Percentiles rank a stretch among this genome's conserved stretches.
Conservation (phyloP, 805 yeast species). For the Myxozyma geophila region DNA sequence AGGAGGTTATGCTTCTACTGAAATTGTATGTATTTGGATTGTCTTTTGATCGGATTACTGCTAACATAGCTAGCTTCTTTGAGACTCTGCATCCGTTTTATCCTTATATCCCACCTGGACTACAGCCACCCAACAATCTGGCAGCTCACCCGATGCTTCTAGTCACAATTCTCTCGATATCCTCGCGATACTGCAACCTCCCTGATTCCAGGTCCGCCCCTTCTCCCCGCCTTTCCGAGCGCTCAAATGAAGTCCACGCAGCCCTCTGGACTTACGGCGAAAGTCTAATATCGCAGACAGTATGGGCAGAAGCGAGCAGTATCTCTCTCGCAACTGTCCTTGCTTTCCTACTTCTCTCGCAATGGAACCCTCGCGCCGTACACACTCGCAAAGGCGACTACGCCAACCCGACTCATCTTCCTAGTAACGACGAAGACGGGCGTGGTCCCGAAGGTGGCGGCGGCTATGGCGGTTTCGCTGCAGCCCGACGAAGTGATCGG, state of each 20-base stretch:
- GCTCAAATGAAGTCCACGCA: constrained; percentile 59
- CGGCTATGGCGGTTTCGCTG: constrained; percentile 73
- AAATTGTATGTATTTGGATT: constrained; percentile 27
- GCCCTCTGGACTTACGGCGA: constrained; percentile 85
- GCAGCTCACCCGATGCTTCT: constrained; percentile 80
- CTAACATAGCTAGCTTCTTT: constrained; percentile 58
- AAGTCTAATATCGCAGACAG: constrained; percentile 76
- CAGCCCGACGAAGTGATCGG: constrained; percentile 82
- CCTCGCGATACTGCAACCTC: constrained; percentile 74
- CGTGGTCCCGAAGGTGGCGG: constrained; percentile 47
- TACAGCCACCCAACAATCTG: constrained; percentile 67
- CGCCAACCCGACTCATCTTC: constrained; percentile 60
- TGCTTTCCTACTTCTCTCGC: constrained; percentile 83
- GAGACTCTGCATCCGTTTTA: constrained; percentile 84
- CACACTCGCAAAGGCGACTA: constrained; percentile 73
- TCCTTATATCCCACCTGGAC: constrained; percentile 79
- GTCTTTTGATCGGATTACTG: constrained; percentile 53
- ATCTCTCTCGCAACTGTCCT: constrained; percentile 84
- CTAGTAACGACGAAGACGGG: constrained; percentile 34
- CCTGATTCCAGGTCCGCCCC: constrained; percentile 40
- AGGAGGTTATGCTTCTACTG: constrained; percentile 43
- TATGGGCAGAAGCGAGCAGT: constrained; percentile 93
- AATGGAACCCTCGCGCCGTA: constrained; percentile 95
- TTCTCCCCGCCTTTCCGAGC: constrained; percentile 12
- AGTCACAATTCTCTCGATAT: constrained; percentile 78